Percentiles rank a stretch among this genome's conserved stretches.
These are phyloP conservation scores for Fomitopsis pinicola DNA, from an alignment of 1,284 basidiomycete species.

Conservation along the genomic window DNA sequence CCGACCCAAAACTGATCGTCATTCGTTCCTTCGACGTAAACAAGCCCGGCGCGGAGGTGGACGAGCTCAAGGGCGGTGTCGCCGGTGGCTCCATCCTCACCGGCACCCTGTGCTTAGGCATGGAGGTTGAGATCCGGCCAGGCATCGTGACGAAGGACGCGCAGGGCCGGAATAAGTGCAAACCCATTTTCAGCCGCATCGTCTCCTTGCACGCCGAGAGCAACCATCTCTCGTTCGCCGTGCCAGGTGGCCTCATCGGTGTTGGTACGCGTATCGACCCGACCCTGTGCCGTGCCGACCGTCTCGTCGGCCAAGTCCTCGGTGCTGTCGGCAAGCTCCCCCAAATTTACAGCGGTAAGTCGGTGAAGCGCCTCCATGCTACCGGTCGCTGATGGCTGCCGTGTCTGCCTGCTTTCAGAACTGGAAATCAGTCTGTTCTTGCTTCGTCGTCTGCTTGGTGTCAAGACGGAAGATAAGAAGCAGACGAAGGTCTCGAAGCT, in stretches of 20 bases:
- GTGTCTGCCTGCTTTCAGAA: slow-evolving; percentile 39
- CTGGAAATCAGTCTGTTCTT: slow-evolving; percentile 92
- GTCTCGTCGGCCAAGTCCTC: slow-evolving; percentile 94
- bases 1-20: slow-evolving; percentile 91
- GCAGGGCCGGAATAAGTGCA: slow-evolving; percentile 87
- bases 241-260: slow-evolving; percentile 97
- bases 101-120: slow-evolving; percentile 87
- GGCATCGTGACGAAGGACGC: slow-evolving; percentile 97
- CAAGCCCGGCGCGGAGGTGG: slow-evolving; percentile 96
- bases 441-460: slow-evolving; percentile 92
- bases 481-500: slow-evolving; percentile 95
- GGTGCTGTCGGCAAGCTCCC: slow-evolving; percentile 93
- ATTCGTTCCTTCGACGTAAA: slow-evolving; percentile 99
- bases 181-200: slow-evolving; percentile 91
- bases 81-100: slow-evolving; percentile 95
- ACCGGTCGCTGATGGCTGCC: background rate
- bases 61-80: slow-evolving; percentile 97
- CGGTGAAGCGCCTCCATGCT: background rate
- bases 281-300: slow-evolving; percentile 94
- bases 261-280: slow-evolving; percentile 97
- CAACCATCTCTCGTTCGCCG: slow-evolving; percentile 92
- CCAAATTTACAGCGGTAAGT: slow-evolving; percentile 84
- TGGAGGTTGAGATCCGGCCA: slow-evolving; percentile 96
- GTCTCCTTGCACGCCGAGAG: slow-evolving; percentile 92
- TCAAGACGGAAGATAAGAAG: slow-evolving; percentile 98